A percentile compares a stretch with the other conserved stretches of the same genome.
phyloP scores from a whole-genome alignment of 1,284 basidiomycete genomes.

The Ustilago shanxiensis region DNA sequence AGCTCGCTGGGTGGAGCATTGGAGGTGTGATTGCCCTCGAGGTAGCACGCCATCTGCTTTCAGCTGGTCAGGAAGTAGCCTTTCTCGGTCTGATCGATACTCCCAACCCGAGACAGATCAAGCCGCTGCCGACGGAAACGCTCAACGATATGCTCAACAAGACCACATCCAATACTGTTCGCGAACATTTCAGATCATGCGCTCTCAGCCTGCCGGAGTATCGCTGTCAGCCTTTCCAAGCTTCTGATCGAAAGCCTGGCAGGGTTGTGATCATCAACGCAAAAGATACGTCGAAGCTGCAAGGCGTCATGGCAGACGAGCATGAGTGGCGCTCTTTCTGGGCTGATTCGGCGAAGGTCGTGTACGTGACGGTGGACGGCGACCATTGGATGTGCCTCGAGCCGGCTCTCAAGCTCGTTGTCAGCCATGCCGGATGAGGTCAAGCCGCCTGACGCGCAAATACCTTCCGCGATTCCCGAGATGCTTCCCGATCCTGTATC shows the following conservation, averaged over 20 bases:
- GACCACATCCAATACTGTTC: slow-evolving; percentile 30
- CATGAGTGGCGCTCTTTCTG: slow-evolving; percentile 37
- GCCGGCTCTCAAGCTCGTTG: slow-evolving; percentile 28
- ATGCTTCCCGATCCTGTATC: not conserved
- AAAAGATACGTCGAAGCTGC: slow-evolving; percentile 16
- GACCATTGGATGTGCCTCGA: slow-evolving; percentile 45
- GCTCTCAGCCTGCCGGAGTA: slow-evolving; percentile 39
- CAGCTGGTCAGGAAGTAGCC: slow-evolving; percentile 27
- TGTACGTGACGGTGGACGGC: slow-evolving; percentile 18
- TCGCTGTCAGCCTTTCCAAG: slow-evolving; percentile 22
- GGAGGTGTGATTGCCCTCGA: slow-evolving; percentile 50
- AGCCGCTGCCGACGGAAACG: slow-evolving; percentile 35
- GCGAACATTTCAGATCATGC: slow-evolving; percentile 49
- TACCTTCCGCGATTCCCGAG: not conserved
- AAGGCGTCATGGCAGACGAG: slow-evolving; percentile 33
- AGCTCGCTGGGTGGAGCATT: slow-evolving; percentile 51
- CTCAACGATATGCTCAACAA: slow-evolving; percentile 37
- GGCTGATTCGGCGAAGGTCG: slow-evolving; percentile 13
- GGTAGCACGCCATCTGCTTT: slow-evolving; percentile 36
- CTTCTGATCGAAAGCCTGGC: slow-evolving; percentile 13
- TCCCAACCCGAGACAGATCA: slow-evolving; percentile 32
- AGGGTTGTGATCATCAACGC: slow-evolving; percentile 33
- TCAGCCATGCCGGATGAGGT: slow-evolving; percentile 4
- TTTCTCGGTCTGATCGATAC: slow-evolving; percentile 44
- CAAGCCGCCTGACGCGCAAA: not conserved